Conservation (phyloP, 169 alveolate species). For the Perkinsus marinus region DNA sequence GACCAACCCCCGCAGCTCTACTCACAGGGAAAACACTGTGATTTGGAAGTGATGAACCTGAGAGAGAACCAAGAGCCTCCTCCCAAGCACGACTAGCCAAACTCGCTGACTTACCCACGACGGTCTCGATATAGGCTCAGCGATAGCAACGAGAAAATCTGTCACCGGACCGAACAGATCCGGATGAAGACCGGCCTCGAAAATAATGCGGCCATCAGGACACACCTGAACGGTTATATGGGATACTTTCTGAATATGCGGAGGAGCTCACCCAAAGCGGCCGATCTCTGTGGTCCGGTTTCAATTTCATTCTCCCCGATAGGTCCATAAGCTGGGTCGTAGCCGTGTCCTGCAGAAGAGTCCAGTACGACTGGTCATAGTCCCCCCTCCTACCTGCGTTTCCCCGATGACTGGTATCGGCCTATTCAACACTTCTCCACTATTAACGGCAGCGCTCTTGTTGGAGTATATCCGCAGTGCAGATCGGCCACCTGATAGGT, state of each 20-base stretch:
- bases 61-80: background rate
- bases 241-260: no score
- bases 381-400: background rate
- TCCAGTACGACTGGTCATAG: background rate
- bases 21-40: constrained; percentile 63
- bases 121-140: constrained; percentile 91
- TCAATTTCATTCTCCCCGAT: constrained; percentile 27
- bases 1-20: background rate
- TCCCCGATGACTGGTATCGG: background rate
- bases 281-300: constrained; percentile 47
- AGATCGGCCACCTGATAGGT: background rate
- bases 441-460: background rate
- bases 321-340: background rate
- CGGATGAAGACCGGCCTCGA: constrained; percentile 41
- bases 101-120: background rate
- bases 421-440: background rate
- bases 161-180: constrained; percentile 69
- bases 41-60: constrained; percentile 11
- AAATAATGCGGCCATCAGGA: constrained; percentile 58
- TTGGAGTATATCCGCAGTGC: background rate
- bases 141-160: constrained; percentile 84
- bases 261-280: constrained; percentile 65
- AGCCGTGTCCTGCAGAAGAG: background rate
- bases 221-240: constrained; percentile 8
- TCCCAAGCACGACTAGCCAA: background rate